These are phyloP conservation scores for Sisymbrium altissimum DNA, from an alignment of 345 rosid species.

Conservation along the genomic window DNA sequence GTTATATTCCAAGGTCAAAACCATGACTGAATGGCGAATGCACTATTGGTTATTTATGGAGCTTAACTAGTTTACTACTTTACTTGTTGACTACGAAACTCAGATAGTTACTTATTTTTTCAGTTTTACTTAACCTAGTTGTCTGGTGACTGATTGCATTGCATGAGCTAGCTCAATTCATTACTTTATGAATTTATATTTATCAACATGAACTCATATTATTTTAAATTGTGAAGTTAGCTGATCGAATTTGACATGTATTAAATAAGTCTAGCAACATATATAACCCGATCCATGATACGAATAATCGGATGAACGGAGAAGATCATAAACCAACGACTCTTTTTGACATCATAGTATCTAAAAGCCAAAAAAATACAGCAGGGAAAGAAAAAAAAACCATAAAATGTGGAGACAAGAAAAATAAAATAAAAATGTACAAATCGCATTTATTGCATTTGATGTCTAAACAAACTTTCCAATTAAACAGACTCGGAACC, in stretches of 20 bases:
- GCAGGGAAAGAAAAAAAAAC: neutral
- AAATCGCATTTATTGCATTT: constrained; percentile 15
- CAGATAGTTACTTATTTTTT: neutral
- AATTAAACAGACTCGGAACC: constrained; percentile 9
- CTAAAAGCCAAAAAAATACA: neutral
- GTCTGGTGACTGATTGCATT: neutral
- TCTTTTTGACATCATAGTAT: neutral
- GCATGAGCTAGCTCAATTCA: neutral
- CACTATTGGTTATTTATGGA: neutral
- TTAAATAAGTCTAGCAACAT: too few relatives aligned
- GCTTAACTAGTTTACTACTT: neutral
- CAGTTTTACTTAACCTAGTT: neutral
- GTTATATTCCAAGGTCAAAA: neutral
- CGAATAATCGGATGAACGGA: neutral
- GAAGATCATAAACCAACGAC: too few relatives aligned
- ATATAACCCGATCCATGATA: neutral
- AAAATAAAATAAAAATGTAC: neutral
- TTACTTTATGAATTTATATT: neutral
- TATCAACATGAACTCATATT: neutral
- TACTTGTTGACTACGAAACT: neutral
- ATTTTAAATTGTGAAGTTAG: neutral
- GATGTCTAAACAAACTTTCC: constrained; percentile 25
- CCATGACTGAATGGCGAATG: neutral
- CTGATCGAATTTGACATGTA: too few relatives aligned
- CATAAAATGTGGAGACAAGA: neutral